phyloP scores from a whole-genome alignment of 441 rosid species.

The Viola pubescens region DNA sequence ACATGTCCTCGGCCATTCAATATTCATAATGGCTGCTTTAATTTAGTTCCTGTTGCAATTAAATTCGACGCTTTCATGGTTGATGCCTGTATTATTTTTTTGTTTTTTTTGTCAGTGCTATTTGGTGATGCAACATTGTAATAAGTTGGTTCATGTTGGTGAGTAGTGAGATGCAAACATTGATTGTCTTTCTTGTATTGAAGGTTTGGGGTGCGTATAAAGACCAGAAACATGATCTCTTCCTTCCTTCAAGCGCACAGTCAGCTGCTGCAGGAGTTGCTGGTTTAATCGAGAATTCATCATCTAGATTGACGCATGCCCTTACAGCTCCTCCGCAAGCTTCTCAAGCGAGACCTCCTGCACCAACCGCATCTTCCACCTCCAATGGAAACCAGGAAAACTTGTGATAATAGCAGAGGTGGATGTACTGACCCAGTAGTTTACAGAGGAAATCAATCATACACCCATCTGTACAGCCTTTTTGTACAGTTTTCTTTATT shows the following conservation, averaged over 20 bases:
- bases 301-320: conserved; percentile 68
- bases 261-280: conserved; percentile 96
- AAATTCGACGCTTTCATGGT: neutral
- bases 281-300: conserved; percentile 83
- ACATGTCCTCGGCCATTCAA: too few relatives aligned
- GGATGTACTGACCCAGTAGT: conserved; percentile 9
- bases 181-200: conserved; percentile 2
- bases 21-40: too few relatives aligned
- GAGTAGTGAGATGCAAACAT: neutral
- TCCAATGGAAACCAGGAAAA: conserved; percentile 31
- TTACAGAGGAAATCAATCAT: conserved; percentile 5
- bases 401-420: conserved; percentile 17
- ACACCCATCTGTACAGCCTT: conserved; percentile 33
- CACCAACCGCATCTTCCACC: conserved; percentile 16
- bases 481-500: neutral
- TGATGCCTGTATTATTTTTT: neutral
- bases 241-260: conserved; percentile 93
- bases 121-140: neutral
- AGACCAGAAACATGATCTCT: conserved; percentile 96
- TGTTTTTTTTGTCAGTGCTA: too few relatives aligned
- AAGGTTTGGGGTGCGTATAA: conserved; percentile 97
- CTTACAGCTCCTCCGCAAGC: conserved; percentile 70
- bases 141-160: neutral
- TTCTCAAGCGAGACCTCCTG: conserved; percentile 30
- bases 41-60: neutral